Conservation (phyloP, 805 yeast genomes). For the Wickerhamiella shivajii region DNA sequence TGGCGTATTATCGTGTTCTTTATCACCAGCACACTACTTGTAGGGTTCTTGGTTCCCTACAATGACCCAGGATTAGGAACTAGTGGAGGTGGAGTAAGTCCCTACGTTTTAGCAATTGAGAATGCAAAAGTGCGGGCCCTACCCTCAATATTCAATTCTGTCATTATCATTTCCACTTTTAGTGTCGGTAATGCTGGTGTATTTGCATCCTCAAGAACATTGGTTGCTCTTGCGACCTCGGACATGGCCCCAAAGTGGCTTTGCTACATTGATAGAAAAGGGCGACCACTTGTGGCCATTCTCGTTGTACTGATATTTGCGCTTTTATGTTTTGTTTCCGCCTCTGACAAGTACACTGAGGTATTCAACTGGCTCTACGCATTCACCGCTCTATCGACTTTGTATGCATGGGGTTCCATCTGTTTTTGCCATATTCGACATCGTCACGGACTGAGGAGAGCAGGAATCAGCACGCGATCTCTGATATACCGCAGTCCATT, state of each 20-base stretch:
- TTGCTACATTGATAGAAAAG: conserved; percentile 58
- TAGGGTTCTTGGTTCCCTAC: conserved; percentile 57
- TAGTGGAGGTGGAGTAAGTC: conserved; percentile 46
- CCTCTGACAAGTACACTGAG: conserved; percentile 29
- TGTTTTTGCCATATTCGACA: conserved; percentile 12
- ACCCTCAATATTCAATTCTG: conserved; percentile 64
- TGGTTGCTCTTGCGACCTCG: conserved; percentile 49
- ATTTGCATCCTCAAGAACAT: conserved; percentile 52
- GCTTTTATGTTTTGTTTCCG: conserved; percentile 43
- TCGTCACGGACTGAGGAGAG: conserved; percentile 42
- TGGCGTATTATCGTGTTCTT: conserved; percentile 56
- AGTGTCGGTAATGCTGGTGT: conserved; percentile 67
- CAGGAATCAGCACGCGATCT: conserved; percentile 54
- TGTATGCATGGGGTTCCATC: conserved; percentile 15
- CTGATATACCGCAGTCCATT: conserved; percentile 49
- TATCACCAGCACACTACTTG: conserved; percentile 41
- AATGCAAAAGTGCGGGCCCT: conserved; percentile 49
- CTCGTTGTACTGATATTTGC: conserved; percentile 33
- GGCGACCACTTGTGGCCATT: conserved; percentile 65
- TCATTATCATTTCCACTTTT: conserved; percentile 61
- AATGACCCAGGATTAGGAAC: conserved; percentile 39
- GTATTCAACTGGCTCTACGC: conserved; percentile 21
- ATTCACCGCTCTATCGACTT: conserved; percentile 16
- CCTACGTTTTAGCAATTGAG: conserved; percentile 70
- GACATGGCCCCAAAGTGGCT: conserved; percentile 46